Evolutionary conservation across 208 protist genomes (phyloP).

Genomic region (Acanthamoeba triangularis): DNA sequence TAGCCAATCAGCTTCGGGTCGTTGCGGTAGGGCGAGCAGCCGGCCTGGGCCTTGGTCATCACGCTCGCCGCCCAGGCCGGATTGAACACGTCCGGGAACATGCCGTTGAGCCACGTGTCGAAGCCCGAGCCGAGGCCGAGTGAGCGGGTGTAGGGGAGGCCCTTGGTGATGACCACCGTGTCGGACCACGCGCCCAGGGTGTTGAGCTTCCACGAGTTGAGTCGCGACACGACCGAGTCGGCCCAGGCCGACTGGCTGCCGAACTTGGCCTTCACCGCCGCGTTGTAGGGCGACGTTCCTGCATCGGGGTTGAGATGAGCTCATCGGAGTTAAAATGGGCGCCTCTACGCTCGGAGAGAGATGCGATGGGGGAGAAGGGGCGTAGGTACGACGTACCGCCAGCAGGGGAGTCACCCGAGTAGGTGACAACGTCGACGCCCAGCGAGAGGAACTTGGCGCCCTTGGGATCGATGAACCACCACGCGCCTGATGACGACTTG

Average conservation of each 20-base stretch:
- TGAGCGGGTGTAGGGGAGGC: not conserved
- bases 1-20: not conserved
- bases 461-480: constrained; percentile 21
- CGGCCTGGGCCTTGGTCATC: not conserved
- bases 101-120: not conserved
- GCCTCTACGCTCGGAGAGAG: no score
- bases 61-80: not conserved
- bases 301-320: not conserved
- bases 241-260: constrained; percentile 50
- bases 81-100: constrained; percentile 37
- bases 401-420: not conserved
- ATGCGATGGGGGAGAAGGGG: not conserved
- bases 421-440: not conserved
- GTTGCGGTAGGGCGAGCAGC: not conserved
- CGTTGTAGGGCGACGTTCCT: not conserved
- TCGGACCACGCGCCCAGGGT: not conserved
- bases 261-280: not conserved
- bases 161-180: not conserved
- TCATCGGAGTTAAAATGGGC: not conserved
- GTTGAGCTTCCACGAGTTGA: constrained; percentile 12
- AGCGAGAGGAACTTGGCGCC: not conserved
- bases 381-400: not conserved
- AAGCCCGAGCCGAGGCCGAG: not conserved
- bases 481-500: not conserved
- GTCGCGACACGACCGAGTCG: not conserved